phyloP scores from a whole-genome alignment of 2,329 filamentous ascomycete species.

The Trichoderma guizhouense region DNA sequence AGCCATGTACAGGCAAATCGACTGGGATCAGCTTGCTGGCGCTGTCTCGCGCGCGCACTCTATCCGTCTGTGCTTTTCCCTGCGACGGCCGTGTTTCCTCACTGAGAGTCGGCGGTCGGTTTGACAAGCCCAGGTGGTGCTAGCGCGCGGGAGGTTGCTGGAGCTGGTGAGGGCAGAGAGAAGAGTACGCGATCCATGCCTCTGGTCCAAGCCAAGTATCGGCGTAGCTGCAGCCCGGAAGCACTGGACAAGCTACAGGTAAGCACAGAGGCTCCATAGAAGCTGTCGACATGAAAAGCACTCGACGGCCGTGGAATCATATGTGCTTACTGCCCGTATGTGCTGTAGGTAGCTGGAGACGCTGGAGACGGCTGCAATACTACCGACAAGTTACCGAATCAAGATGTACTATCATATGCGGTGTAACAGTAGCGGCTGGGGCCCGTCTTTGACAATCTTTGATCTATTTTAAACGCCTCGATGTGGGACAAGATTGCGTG shows the following conservation, averaged over 20 bases:
- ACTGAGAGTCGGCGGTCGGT: background rate
- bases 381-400: background rate
- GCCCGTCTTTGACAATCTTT: background rate
- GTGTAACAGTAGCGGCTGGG: slow-evolving; percentile 2
- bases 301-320: background rate
- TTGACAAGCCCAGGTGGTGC: background rate
- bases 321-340: background rate
- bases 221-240: background rate
- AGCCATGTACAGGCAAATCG: background rate
- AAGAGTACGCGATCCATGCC: background rate
- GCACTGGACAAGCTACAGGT: background rate
- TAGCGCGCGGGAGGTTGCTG: slow-evolving; percentile 15
- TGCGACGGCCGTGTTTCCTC: background rate
- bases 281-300: background rate
- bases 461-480: background rate
- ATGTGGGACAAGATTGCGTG: slow-evolving; percentile 12
- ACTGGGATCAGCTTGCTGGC: slow-evolving; percentile 4
- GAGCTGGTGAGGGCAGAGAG: slow-evolving; percentile 3
- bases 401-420: background rate
- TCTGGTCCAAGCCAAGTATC: background rate
- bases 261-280: background rate
- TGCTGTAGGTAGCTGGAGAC: background rate
- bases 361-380: background rate
- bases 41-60: background rate
- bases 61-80: background rate